phyloP scores from a whole-genome alignment of 305 asterid genomes.

The Fraxinus sp. region DNA sequence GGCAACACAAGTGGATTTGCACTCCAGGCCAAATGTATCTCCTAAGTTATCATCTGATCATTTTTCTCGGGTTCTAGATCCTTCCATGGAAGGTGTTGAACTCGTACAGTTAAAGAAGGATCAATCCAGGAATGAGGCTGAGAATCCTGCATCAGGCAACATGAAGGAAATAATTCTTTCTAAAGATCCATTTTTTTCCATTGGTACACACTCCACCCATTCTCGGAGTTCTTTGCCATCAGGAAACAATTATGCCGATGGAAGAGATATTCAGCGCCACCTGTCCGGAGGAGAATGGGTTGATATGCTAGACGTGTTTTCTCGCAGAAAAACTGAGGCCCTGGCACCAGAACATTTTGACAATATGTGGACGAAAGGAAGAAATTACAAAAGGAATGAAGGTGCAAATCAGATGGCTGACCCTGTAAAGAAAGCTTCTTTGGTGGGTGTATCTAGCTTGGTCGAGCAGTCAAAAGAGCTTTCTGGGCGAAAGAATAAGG shows the following conservation, averaged over 20 bases:
- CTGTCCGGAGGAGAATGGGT: slow-evolving; percentile 89
- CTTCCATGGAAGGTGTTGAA: slow-evolving; percentile 84
- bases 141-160: slow-evolving; percentile 40
- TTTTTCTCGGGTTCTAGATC: slow-evolving; percentile 59
- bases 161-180: slow-evolving; percentile 41
- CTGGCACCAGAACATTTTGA: slow-evolving; percentile 96
- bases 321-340: slow-evolving; percentile 80
- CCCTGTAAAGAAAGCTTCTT: slow-evolving; percentile 42
- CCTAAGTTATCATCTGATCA: slow-evolving; percentile 46
- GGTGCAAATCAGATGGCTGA: slow-evolving; percentile 36
- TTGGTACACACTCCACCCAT: slow-evolving; percentile 68
- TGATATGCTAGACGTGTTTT: slow-evolving; percentile 64
- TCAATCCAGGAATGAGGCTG: slow-evolving; percentile 35
- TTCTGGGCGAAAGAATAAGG: slow-evolving; percentile 38
- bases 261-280: slow-evolving; percentile 47
- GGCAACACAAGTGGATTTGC: slow-evolving; percentile 39
- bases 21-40: slow-evolving; percentile 47
- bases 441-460: slow-evolving; percentile 44
- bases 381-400: slow-evolving; percentile 71
- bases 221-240: slow-evolving; percentile 68
- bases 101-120: slow-evolving; percentile 84
- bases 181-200: slow-evolving; percentile 85
- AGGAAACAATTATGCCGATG: slow-evolving; percentile 51
- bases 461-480: slow-evolving; percentile 40
- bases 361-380: slow-evolving; percentile 97